phyloP scores from a whole-genome alignment of 257 asterid species.

The Plantago elongata region DNA sequence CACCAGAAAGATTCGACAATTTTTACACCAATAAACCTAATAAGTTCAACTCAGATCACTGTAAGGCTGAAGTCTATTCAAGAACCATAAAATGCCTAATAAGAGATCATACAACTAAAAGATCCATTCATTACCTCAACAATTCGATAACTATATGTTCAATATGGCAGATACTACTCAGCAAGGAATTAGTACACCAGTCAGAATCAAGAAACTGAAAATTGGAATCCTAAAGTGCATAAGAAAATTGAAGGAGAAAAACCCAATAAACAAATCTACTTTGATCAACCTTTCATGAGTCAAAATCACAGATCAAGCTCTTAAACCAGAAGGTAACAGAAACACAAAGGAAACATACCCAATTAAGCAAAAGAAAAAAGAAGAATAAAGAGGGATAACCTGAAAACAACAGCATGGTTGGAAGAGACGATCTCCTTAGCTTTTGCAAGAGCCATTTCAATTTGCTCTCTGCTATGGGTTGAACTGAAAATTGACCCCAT shows the following conservation, averaged over 20 bases:
- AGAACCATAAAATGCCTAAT: too few species aligned
- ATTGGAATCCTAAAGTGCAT: too few species aligned
- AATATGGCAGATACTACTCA: too few species aligned
- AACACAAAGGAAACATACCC: neutral
- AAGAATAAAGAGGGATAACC: slow-evolving; percentile 25
- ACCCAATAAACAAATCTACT: neutral
- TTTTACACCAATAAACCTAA: too few species aligned
- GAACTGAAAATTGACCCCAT: slow-evolving; percentile 73
- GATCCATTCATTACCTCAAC: too few species aligned
- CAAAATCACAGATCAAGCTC: neutral
- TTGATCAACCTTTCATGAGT: too few species aligned
- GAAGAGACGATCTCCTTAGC: slow-evolving; percentile 68
- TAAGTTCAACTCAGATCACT: too few species aligned
- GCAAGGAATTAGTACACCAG: neutral
- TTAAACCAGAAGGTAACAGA: neutral
- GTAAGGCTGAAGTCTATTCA: too few species aligned
- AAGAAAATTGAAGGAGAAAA: neutral
- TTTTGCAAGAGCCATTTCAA: slow-evolving; percentile 58
- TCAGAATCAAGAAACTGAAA: slow-evolving; percentile 10
- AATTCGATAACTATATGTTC: too few species aligned
- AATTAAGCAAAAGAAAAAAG: neutral
- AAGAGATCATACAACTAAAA: too few species aligned
- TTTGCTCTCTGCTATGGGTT: slow-evolving; percentile 34
- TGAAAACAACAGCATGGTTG: slow-evolving; percentile 66
- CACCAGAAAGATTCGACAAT: too few species aligned